phyloP scores from a whole-genome alignment of 805 yeast genomes.

The Metschnikowia henanensis region DNA sequence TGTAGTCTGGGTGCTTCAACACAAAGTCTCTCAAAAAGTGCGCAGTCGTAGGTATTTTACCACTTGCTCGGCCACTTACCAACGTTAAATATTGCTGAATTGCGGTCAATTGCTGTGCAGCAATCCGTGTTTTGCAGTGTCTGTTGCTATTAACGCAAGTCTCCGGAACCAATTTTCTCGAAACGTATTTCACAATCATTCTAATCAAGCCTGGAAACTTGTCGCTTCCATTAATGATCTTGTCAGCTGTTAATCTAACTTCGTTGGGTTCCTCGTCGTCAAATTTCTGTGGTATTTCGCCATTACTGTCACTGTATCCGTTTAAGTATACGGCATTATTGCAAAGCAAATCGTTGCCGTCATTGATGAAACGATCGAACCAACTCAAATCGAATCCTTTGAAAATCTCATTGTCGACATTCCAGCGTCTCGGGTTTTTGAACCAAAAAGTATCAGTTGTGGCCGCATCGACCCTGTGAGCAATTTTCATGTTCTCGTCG shows the following conservation, averaged over 20 bases:
- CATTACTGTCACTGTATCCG: conserved; percentile 27
- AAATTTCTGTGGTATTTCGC: conserved; percentile 4
- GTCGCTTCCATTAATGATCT: conserved; percentile 74
- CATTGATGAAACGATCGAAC: conserved; percentile 40
- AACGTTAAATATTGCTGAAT: conserved; percentile 60
- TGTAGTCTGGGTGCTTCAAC: conserved; percentile 59
- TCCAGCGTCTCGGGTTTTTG: conserved; percentile 39
- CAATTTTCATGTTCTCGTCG: conserved; percentile 82
- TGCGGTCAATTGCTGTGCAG: conserved; percentile 35
- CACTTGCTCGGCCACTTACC: conserved; percentile 75
- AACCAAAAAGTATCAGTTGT: conserved; percentile 41
- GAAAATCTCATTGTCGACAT: conserved; percentile 31
- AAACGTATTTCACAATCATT: conserved; percentile 49
- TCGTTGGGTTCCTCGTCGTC: conserved; percentile 17
- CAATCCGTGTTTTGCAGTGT: conserved; percentile 27
- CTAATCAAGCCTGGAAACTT: conserved; percentile 71
- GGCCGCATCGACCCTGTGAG: conserved; percentile 56
- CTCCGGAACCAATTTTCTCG: conserved; percentile 37
- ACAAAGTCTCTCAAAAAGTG: conserved; percentile 70
- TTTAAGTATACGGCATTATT: conserved; percentile 31
- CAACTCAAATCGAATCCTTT: conserved; percentile 42
- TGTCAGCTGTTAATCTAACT: conserved; percentile 49
- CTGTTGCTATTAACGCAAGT: conserved; percentile 18
- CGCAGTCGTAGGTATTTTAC: conserved; percentile 77
- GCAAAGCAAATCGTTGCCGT: conserved; percentile 34